Evolutionary conservation across 441 rosid species (phyloP).

Genomic region (Eutrema salsugineum): DNA sequence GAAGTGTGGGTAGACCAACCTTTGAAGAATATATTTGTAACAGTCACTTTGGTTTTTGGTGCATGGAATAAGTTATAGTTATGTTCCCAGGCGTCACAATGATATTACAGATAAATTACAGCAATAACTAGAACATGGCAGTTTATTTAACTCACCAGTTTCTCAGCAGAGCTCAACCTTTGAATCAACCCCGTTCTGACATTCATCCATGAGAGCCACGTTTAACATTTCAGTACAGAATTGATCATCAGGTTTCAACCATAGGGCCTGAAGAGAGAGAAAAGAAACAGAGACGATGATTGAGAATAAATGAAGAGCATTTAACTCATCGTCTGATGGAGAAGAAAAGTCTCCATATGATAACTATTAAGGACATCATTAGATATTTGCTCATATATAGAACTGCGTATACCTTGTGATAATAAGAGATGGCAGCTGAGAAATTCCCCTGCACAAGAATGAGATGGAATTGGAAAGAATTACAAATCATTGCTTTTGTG

Average conservation of each 20-base stretch:
- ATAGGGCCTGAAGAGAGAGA: slow-evolving; percentile 54
- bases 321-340: background rate
- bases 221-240: slow-evolving; percentile 89
- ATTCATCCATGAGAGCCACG: slow-evolving; percentile 71
- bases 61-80: slow-evolving; percentile 12
- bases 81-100: background rate
- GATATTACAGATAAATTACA: slow-evolving; percentile 26
- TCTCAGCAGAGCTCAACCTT: slow-evolving; percentile 44
- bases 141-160: slow-evolving; percentile 20
- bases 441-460: slow-evolving; percentile 63
- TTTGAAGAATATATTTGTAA: slow-evolving; percentile 8
- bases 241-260: slow-evolving; percentile 83
- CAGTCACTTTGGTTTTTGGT: background rate
- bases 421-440: slow-evolving; percentile 69
- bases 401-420: slow-evolving; percentile 67
- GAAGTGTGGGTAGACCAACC: background rate
- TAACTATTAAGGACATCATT: background rate
- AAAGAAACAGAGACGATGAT: background rate
- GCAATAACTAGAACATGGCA: background rate
- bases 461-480: background rate
- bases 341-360: background rate
- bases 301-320: background rate
- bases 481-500: background rate
- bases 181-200: slow-evolving; percentile 53
- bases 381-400: background rate